Evolutionary conservation across 202 grass and related monocot species (phyloP).

Genomic region (Dendrocalamus latiflorus): DNA sequence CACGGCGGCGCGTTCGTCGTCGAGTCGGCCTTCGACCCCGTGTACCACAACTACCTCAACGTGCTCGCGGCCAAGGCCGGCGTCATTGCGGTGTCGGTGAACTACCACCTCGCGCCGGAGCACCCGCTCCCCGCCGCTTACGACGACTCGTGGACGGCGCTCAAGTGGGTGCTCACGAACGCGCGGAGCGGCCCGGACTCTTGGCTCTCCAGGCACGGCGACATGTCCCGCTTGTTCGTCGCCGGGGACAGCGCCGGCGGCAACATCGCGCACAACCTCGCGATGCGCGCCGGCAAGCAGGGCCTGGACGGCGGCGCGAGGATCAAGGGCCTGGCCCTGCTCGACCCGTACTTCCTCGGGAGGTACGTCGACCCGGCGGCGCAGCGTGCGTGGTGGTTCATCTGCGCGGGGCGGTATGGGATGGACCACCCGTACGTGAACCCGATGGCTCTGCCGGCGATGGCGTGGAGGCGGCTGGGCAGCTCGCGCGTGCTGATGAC

Average conservation of each 20-base stretch:
- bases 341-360: conserved; percentile 65
- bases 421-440: conserved; percentile 56
- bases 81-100: conserved; percentile 49
- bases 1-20: too few relatives aligned
- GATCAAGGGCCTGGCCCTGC: conserved; percentile 61
- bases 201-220: conserved; percentile 52
- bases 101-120: conserved; percentile 77
- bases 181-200: conserved; percentile 8
- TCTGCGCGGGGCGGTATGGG: conserved; percentile 63
- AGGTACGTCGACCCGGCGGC: conserved; percentile 3
- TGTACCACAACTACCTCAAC: too few relatives aligned
- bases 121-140: conserved; percentile 63
- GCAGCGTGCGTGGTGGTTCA: conserved; percentile 51
- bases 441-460: conserved; percentile 29
- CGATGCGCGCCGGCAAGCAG: conserved; percentile 35
- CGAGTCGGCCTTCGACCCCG: too few relatives aligned
- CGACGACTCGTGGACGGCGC: conserved; percentile 65
- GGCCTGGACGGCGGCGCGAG: not conserved
- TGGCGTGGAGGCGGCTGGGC: conserved; percentile 35
- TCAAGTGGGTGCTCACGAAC: too few relatives aligned
- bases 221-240: conserved; percentile 52
- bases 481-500: conserved; percentile 52
- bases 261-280: conserved; percentile 81
- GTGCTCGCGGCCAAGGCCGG: too few relatives aligned
- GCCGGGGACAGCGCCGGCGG: conserved; percentile 72